Evolutionary conservation across 257 asterid genomes (phyloP), one percentile per base, ranked within the genome.

Genomic region (Solanum microdontum): DNA sequence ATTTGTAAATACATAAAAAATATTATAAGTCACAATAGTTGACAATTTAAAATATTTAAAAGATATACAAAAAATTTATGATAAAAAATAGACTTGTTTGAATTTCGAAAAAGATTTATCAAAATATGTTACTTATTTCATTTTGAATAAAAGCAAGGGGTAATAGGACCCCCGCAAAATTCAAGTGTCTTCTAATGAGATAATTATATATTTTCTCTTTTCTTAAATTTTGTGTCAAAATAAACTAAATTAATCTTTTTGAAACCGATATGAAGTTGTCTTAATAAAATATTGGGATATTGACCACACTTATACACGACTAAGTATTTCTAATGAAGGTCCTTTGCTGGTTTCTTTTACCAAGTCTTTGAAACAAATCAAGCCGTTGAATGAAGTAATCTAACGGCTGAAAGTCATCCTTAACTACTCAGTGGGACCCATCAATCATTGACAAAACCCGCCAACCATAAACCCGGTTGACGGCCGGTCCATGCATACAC

Each of bases 381-480:
- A 40, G 8, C 84, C 84, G n/a, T 77, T 40, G n/a, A 77, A 39
- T 77, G 62, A 40, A 11, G 11, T 75, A 34, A 77, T 77, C 36
- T 24, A 24, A 77, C 84, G 84, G 26, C 5, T 40, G 62, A 77
- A 23, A 24, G 4, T 13, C 37, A 79, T 79, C 37, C 37, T 24
- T 43, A 79, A 15, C 84, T 43, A 79, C 84, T 79, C 48, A 73
- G 34, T 77, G 84, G 24, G 36, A 8, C 32, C 84, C 84, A 40
- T 1, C 37, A 77, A 13, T 8, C 48, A 14, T 24, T 14, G 64
- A 24, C 84, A 3, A 40, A 40, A 77, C 36, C 14, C 24, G 21
- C 64, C 64, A 24, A 79, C 64, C 14, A 79, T 60, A n/a, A 5
- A 39, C 23, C 82, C 60, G 60, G 83, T 76, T 76, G 60, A 19